Base-by-base conservation (phyloP, 2,329 filamentous ascomycete species). In the Pestalotiopsis sp. region DNA sequence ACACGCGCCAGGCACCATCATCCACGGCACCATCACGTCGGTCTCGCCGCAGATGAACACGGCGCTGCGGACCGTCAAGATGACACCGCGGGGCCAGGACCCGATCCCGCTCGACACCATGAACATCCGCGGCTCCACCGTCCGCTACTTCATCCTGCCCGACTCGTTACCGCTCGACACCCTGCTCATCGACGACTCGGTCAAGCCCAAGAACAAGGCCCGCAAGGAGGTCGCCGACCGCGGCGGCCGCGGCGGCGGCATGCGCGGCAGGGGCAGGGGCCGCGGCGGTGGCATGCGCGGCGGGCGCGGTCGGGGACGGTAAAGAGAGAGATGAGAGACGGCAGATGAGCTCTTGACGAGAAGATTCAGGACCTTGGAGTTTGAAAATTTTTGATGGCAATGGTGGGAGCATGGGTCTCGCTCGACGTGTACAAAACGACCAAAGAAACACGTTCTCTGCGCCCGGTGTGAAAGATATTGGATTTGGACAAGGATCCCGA, bases 31-130 rank as follows among this genome's bases (percentile, higher is more conserved):
- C 74, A 97, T 99, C 81, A 94, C 95, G 70, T 96, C 94, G 49
- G 95, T 99, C 76, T 96, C 95, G 6, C 96, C 97, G 12, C 93
- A 98, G 83, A 99, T 99, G 96, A 99, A 99, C 87, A 97, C 95
- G 68, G 92, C 95, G 64, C 90, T 99, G 69, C 94, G 95, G 78
- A 94, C 93, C 71, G 95, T 98, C 78, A 98, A 98, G 85, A 97
- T 98, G 94, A 98, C 95, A 2, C 87, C 91, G 73, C 93, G 92
- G 81, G 92, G 92, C 77, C 94, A 96, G 79, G 93, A 97, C 71
- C 91, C 95, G 66, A 91, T 98, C 78, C 87, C 91, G 5, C 90
- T 98, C 70, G 96, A 99, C 80, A 94, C 94, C 31, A 97, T 99
- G 89, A 98, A 97, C 84, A 93, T 99, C 73, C 93, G 96, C 74